phyloP scores from a whole-genome alignment of 1,284 basidiomycete species.

The Xerocomus nothofagi region DNA sequence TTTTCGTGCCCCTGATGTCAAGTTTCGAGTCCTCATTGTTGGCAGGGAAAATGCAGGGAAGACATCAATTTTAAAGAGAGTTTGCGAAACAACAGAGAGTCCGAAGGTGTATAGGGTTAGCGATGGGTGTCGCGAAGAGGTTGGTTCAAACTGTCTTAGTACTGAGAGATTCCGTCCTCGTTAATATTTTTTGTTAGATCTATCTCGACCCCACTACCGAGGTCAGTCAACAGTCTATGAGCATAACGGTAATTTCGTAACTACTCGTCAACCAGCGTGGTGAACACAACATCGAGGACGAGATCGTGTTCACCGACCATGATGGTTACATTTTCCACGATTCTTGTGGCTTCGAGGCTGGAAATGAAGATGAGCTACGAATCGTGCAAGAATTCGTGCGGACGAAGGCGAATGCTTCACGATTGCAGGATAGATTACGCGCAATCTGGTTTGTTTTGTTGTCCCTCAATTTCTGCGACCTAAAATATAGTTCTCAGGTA shows the following conservation, averaged over 20 bases:
- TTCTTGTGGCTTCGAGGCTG: constrained; percentile 3
- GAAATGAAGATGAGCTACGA: not conserved
- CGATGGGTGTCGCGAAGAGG: not conserved
- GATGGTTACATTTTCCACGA: constrained; percentile 7
- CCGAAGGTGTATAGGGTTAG: not conserved
- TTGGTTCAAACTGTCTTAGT: not conserved
- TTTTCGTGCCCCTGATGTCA: not conserved
- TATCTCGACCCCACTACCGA: not conserved
- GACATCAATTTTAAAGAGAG: constrained; percentile 5
- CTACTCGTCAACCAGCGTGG: not conserved
- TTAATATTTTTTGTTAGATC: too few relatives aligned
- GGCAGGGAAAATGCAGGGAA: constrained; percentile 7
- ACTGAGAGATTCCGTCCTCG: not conserved
- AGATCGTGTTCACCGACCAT: constrained; percentile 1
- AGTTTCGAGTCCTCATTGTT: constrained; percentile 6
- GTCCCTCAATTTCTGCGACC: not conserved
- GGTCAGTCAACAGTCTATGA: too few relatives aligned
- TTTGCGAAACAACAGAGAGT: constrained; percentile 9
- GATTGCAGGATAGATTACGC: constrained; percentile 2
- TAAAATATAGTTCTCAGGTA: not conserved
- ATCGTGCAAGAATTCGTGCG: constrained; percentile 2
- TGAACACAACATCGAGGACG: constrained; percentile 2
- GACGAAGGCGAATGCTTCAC: not conserved
- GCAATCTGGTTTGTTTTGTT: constrained; percentile 3
- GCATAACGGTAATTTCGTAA: too few relatives aligned